Evolutionary conservation across 2,329 filamentous ascomycete species (phyloP).

Genomic region (Exophiala lecanii-corni): DNA sequence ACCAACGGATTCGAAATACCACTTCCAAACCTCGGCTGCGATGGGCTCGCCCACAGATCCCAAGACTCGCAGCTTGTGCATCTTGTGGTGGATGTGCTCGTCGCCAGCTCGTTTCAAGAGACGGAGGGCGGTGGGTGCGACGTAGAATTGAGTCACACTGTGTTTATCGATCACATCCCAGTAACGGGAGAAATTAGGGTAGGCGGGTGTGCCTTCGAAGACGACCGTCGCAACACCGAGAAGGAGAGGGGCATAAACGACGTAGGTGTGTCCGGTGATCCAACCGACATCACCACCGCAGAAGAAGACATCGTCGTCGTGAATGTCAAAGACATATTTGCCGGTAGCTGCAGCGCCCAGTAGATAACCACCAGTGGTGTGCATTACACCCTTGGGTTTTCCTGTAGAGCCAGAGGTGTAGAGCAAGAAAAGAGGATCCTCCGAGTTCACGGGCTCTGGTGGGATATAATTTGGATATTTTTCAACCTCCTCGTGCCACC

Average conservation of each 20-base stretch:
- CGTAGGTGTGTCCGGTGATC: slow-evolving; percentile 98
- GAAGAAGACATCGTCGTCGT: slow-evolving; percentile 90
- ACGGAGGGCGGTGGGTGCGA: slow-evolving; percentile 88
- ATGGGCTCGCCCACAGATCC: slow-evolving; percentile 97
- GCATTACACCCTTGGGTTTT: slow-evolving; percentile 98
- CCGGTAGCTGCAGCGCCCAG: slow-evolving; percentile 87
- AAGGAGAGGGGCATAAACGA: slow-evolving; percentile 91
- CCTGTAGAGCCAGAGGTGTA: slow-evolving; percentile 98
- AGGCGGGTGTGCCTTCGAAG: slow-evolving; percentile 95
- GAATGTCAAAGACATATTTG: slow-evolving; percentile 99
- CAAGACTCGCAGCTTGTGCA: slow-evolving; percentile 83
- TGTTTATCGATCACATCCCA: slow-evolving; percentile 98
- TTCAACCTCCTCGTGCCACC: slow-evolving; percentile 98
- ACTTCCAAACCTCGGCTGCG: slow-evolving; percentile 97
- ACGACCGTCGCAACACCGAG: slow-evolving; percentile 93
- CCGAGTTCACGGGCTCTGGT: slow-evolving; percentile 82
- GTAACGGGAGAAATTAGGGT: slow-evolving; percentile 96
- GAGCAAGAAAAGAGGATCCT: slow-evolving; percentile 94
- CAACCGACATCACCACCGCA: slow-evolving; percentile 97
- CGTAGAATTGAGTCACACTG: slow-evolving; percentile 95
- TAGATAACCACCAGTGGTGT: slow-evolving; percentile 94
- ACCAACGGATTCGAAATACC: slow-evolving; percentile 94
- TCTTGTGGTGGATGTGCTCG: slow-evolving; percentile 81
- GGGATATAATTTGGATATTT: slow-evolving; percentile 93
- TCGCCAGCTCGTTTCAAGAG: slow-evolving; percentile 93